Base-by-base conservation (phyloP, 352 stramenopile species). In the Globisporangium okanoganense region DNA sequence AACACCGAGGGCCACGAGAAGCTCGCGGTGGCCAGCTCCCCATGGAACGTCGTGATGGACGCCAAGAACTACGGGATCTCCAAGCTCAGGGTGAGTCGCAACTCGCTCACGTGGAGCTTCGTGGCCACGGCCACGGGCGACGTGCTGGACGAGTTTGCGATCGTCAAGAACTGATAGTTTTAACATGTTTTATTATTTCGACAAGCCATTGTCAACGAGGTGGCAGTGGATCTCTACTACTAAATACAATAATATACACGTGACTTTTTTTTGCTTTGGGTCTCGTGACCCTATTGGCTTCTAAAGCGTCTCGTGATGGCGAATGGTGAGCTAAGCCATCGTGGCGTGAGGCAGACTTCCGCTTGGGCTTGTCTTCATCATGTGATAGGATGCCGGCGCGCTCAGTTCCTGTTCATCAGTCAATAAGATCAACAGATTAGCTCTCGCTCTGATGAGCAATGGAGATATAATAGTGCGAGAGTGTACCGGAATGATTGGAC, bases 41-140 rank as follows among this genome's bases (percentile, higher is more conserved):
- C 66, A 6, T 89, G 79, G 79, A 91, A 85, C 50, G 77, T 67
- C 0, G 49, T 70, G 2, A 25, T 59, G 1, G 69, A 82, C 24
- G 84, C 85, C 56, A 53, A 66, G 31, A 49, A 87, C 57, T 88
- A 69, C 36, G 81, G 78, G 5, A 77, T 81, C 45, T 80, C 68
- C 10, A 78, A 58, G 27, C 51, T 85, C 12, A 61, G 67, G n/a
- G 76, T 65, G 8, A 50, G 20, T 8, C 43, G 43, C 43, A 31
- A 20, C 20, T 24, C 43, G 43, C 43, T 50, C 20, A 20, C 22
- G 20, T 50, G 43, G 43, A 50, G 16, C 43, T 50, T 50, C 6
- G 20, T 50, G 3, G 43, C 16, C 9, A 50, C 20, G 22, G 43
- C 43, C 22, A 27, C 22, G 20, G 43, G 43, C 20, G 24, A 27